Percentiles rank a stretch among this genome's conserved stretches.
These are phyloP conservation scores for Metschnikowia colocasiae DNA, from an alignment of 805 yeast genomes.

Conservation along the genomic window DNA sequence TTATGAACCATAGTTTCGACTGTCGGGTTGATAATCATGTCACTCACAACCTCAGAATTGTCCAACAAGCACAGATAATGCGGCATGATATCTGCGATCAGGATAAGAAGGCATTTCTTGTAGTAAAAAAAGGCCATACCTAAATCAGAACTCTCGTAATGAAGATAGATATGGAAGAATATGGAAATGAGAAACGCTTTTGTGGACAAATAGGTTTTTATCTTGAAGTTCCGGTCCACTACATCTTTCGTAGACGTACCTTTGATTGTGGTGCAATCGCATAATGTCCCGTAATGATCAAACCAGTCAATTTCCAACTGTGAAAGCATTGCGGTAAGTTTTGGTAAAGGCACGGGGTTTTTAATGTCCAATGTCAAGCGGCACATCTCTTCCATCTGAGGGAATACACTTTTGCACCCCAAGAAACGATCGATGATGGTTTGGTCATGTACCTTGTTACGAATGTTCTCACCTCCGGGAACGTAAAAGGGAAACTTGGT, in stretches of 20 bases:
- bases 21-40: conserved; percentile 23
- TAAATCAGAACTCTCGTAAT: conserved; percentile 13
- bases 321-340: conserved; percentile 9
- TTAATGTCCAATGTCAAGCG: conserved; percentile 10
- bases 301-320: conserved; percentile 13
- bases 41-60: conserved; percentile 18
- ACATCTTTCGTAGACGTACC: conserved; percentile 2
- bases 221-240: conserved; percentile 15
- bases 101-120: conserved; percentile 15
- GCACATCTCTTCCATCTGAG: conserved; percentile 7
- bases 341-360: conserved; percentile 9
- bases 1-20: conserved; percentile 26
- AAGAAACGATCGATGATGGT: conserved; percentile 11
- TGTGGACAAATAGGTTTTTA: conserved; percentile 16
- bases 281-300: conserved; percentile 10
- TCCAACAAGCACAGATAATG: conserved; percentile 16
- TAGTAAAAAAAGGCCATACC: conserved; percentile 15
- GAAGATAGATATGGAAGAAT: conserved; percentile 18
- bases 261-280: conserved; percentile 7
- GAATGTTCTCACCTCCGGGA: conserved; percentile 17
- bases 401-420: conserved; percentile 7
- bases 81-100: conserved; percentile 20
- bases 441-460: conserved; percentile 12
- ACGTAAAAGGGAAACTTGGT: conserved; percentile 14
- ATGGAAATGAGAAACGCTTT: conserved; percentile 17